These are phyloP conservation scores for Nakaseomyces bracarensis DNA, from an alignment of 1,139 yeast species.

Conservation along the genomic window DNA sequence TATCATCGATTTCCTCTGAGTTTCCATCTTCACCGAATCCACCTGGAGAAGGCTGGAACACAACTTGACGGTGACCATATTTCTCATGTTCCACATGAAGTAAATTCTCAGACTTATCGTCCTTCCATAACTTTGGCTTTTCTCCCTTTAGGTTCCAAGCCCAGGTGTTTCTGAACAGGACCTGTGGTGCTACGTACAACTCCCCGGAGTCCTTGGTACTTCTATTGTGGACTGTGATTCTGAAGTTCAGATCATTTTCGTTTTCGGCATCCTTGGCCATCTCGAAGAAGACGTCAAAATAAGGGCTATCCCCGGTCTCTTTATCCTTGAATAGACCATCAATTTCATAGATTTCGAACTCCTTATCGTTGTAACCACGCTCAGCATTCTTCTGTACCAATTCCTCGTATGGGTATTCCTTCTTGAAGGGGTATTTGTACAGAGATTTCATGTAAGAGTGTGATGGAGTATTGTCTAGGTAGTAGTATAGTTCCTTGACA, in stretches of 20 bases:
- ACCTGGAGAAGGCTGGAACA: slow-evolving; percentile 89
- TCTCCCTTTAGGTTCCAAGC: slow-evolving; percentile 58
- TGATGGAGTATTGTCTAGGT: slow-evolving; percentile 85
- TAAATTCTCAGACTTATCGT: slow-evolving; percentile 35
- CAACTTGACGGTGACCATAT: slow-evolving; percentile 62
- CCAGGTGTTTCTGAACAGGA: slow-evolving; percentile 89
- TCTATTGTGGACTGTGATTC: slow-evolving; percentile 86
- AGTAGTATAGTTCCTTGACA: slow-evolving; percentile 78
- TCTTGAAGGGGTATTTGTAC: slow-evolving; percentile 83
- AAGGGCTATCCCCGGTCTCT: slow-evolving; percentile 62
- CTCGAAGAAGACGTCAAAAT: slow-evolving; percentile 86
- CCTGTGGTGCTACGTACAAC: slow-evolving; percentile 76
- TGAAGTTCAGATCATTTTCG: slow-evolving; percentile 70
- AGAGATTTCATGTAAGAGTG: slow-evolving; percentile 90
- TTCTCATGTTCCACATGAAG: slow-evolving; percentile 60
- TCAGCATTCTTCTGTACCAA: slow-evolving; percentile 62
- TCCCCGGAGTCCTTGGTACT: slow-evolving; percentile 73
- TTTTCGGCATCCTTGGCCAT: slow-evolving; percentile 83
- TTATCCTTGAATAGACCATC: slow-evolving; percentile 28
- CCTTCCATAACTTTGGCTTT: slow-evolving; percentile 45
- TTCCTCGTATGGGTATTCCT: slow-evolving; percentile 69
- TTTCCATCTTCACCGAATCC: slow-evolving; percentile 25
- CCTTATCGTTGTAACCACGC: slow-evolving; percentile 42
- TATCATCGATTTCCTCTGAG: slow-evolving; percentile 15
- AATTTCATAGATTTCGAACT: slow-evolving; percentile 37